phyloP scores from a whole-genome alignment of 768 basidiomycete genomes.

The Rubroboletus pulcherrimus region DNA sequence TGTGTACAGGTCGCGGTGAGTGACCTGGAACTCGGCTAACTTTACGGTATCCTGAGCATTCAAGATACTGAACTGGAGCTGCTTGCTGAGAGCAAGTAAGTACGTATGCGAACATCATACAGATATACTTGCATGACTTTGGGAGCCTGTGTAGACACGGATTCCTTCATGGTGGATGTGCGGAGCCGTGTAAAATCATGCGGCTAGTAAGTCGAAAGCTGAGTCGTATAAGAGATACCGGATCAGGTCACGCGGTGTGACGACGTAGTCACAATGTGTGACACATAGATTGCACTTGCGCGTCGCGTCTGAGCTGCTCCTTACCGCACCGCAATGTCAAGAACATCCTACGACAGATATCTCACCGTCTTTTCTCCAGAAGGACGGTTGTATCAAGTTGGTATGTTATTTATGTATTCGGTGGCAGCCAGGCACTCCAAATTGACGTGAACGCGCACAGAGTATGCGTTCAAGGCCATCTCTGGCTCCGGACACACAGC shows the following conservation, averaged over 20 bases:
- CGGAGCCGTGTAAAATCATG: background rate
- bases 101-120: background rate
- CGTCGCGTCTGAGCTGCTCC: slow-evolving; percentile 51
- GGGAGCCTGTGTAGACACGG: slow-evolving; percentile 72
- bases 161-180: slow-evolving; percentile 59
- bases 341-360: slow-evolving; percentile 94
- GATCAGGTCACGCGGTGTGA: slow-evolving; percentile 16
- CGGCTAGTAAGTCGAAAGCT: no score
- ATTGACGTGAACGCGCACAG: slow-evolving; percentile 38
- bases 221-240: background rate
- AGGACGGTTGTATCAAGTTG: slow-evolving; percentile 98
- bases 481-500: slow-evolving; percentile 95
- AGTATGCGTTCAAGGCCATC: slow-evolving; percentile 99
- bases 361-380: slow-evolving; percentile 97
- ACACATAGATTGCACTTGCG: slow-evolving; percentile 44
- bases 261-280: slow-evolving; percentile 19
- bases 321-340: slow-evolving; percentile 69
- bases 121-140: slow-evolving; percentile 67
- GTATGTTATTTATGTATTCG: slow-evolving; percentile 41
- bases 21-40: slow-evolving; percentile 95
- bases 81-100: slow-evolving; percentile 58
- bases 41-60: slow-evolving; percentile 94
- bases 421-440: background rate
- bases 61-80: slow-evolving; percentile 92
- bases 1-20: slow-evolving; percentile 88